Base-by-base conservation (phyloP, 2,329 filamentous ascomycete genomes). In the Davidsoniella eucalypti region DNA sequence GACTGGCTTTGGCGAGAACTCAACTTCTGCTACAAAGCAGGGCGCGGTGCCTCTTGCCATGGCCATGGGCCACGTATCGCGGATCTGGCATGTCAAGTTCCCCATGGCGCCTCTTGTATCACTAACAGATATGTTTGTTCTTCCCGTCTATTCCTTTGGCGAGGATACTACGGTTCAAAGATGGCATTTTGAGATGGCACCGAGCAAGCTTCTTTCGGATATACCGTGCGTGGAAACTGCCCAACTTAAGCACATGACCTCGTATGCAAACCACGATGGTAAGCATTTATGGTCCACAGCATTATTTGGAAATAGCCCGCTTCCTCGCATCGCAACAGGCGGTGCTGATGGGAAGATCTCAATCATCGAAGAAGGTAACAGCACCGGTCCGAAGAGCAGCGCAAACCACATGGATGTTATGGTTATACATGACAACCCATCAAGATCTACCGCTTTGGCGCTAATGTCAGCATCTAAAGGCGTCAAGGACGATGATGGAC, bases 221-320 rank as follows among this genome's bases (percentile, higher is more conserved):
- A 10, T 12, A 33, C 10, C 26, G 7, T 33, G 26, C 26, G 4
- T 23, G 10, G 17, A 39, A 16, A 43, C 23, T 26, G 44, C 8
- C 16, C 16, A n/a, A 21, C 44, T 87, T 41, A 63, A 63, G 10
- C 73, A 83, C 47, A 60, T 70, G 2, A 67, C 70, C 2, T 76
- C 72, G 6, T 73, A 77, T 46, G 69, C 74, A 2, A 75, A 78
- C 53, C 88, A 96, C 60, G 72, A 69, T 33, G 92, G 92, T 5
- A 98, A 95, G 63, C 87, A 95, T 60, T 79, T 96, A 5, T 96
- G 90, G 88, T 80, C 87, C 0, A 71, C 79, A 37, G 76, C 75
- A 10, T 54, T 72, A 53, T 42, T 46, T 18, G 65, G 52, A 48
- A 57, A 59, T 2, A 57, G 60, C 1, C 56, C 61, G 12, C 61